These are phyloP conservation scores for Trifolium pratense DNA, from an alignment of 306 rosid species.

Conservation along the genomic window DNA sequence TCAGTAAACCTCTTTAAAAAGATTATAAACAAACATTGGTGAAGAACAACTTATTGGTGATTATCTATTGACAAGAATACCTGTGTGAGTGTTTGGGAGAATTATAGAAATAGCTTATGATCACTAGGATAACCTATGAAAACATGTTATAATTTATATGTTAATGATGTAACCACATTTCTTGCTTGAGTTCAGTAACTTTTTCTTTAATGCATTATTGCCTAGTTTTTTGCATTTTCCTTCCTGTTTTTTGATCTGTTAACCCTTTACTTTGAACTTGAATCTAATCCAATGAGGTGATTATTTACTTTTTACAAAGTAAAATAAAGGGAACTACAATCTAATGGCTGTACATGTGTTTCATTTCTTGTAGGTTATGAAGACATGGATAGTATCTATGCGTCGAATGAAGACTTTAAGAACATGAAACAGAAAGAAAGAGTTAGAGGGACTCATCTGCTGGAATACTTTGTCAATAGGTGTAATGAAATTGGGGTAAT, in stretches of 20 bases:
- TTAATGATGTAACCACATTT: not conserved
- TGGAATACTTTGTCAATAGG: conserved; percentile 78
- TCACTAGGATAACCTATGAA: not conserved
- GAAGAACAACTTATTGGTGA: not conserved
- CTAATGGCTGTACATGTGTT: conserved; percentile 11
- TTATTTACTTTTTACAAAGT: conserved; percentile 19
- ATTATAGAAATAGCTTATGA: not conserved
- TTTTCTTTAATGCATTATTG: not conserved
- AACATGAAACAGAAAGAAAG: conserved; percentile 57
- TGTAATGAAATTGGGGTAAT: conserved; percentile 93
- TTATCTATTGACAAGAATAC: not conserved
- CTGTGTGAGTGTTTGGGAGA: not conserved
- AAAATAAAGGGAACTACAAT: conserved; percentile 23
- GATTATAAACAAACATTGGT: not conserved
- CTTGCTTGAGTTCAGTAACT: not conserved
- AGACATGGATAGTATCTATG: conserved; percentile 79
- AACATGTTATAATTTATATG: not conserved
- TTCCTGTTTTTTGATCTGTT: not conserved
- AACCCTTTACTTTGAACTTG: conserved; percentile 4
- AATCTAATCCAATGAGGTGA: not conserved
- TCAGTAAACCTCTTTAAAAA: not conserved
- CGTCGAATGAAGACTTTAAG: conserved; percentile 85
- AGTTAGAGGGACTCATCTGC: conserved; percentile 69
- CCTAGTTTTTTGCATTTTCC: not conserved
- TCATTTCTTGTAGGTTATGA: conserved; percentile 68